Base-by-base conservation (phyloP, 192 early-diverging fungal species). In the Chytriomyces sp. region DNA sequence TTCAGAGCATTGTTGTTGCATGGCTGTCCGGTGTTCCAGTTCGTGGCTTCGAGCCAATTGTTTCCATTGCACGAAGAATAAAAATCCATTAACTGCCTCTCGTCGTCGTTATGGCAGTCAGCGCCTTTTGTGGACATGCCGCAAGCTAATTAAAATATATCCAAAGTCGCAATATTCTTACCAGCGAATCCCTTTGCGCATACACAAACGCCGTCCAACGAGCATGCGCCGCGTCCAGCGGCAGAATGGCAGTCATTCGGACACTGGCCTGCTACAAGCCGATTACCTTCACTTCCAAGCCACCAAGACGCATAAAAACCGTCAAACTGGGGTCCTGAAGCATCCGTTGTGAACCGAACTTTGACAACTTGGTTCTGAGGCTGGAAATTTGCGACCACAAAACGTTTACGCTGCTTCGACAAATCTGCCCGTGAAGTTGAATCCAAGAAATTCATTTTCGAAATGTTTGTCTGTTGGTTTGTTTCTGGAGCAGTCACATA, bases 261-360 rank as follows among this genome's bases (percentile, higher is more conserved):
- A 61, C 57, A 72, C 7, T 13, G 10, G 6, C 53, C 20, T 20
- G 53, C 11, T 11, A 11, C 20, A 20, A 4, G 7, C 13, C 7
- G n/a, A 20, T 60, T 43, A 18, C 44, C 28, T 13, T 11, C 7
- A 11, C 6, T 9, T 18, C 24, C 10, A 7, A 16, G 16, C 71
- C 35, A 60, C 71, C 71, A 72, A 5, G 5, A 16, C 9, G 61
- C 57, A 18, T 10, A 62, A 57, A 72, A 72, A 61, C 71, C 71
- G 26, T 72, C 71, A 72, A 72, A 72, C 45, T 72, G 71, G 3
- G 71, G 71, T 8, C 71, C 71, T 23, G 49, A 60, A 35, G 71
- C 23, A 47, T 60, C 71, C 35, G 71, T 72, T 6, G 45, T 45
- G 46, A 69, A 69, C 11, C 68, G 68, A 11, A 69, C 26, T 28